A percentile compares a stretch with the other conserved stretches of the same genome.
Conservation (phyloP, 75 land plant genomes). For the Selaginella moellendorffii region DNA sequence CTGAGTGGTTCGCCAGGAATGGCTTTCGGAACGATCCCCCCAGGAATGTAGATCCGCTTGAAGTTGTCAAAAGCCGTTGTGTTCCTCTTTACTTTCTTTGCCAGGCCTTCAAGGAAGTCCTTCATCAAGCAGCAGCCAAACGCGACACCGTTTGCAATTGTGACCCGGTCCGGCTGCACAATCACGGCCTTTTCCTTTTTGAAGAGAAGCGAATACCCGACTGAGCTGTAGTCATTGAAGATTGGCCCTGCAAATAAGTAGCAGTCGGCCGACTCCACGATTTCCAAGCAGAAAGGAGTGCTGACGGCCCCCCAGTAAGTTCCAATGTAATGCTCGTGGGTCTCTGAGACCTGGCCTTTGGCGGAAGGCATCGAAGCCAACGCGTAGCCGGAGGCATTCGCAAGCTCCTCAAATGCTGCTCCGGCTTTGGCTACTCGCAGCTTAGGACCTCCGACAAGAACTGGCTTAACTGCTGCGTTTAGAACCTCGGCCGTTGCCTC, state of each 20-base stretch:
- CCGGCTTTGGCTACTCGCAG: background rate
- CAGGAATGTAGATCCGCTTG: conserved; percentile 15
- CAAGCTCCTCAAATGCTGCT: conserved; percentile 2
- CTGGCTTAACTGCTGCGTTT: conserved; percentile 5
- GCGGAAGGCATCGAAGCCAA: conserved; percentile 4
- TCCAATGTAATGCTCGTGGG: background rate
- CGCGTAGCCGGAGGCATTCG: conserved; percentile 7
- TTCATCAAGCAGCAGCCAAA: conserved; percentile 19
- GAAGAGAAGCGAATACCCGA: conserved; percentile 18
- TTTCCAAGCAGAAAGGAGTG: conserved; percentile 6
- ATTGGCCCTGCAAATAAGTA: conserved; percentile 6
- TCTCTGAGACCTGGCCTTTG: background rate
- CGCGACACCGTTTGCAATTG: background rate
- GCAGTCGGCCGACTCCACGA: background rate
- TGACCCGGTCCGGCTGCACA: conserved; percentile 11
- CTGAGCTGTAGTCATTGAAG: conserved; percentile 15
- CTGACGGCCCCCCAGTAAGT: conserved; percentile 7
- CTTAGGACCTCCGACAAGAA: conserved; percentile 2
- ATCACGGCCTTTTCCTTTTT: conserved; percentile 13
- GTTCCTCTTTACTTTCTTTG: conserved; percentile 15
- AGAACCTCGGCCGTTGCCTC: conserved; percentile 4
- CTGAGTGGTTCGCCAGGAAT: background rate
- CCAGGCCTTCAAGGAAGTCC: conserved; percentile 15
- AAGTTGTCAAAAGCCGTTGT: conserved; percentile 13
- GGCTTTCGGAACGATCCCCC: background rate